Percentiles rank a stretch among this genome's conserved stretches.
Evolutionary conservation across 495 filamentous ascomycete species (phyloP).

Genomic region (Penicillium arizonense): DNA sequence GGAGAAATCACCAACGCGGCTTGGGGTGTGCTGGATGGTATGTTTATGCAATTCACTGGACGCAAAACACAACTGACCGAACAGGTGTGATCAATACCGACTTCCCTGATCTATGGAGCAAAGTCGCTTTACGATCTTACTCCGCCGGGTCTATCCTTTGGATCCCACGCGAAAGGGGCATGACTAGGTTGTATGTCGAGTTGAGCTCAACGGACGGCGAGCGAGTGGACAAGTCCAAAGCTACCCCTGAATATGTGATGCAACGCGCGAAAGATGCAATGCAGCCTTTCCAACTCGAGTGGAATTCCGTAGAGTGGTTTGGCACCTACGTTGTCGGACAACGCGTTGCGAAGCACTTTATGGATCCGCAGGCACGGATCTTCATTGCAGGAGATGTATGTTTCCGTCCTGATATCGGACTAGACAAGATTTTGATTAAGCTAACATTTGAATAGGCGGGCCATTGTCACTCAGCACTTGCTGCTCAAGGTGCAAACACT

Average conservation of each 20-base stretch:
- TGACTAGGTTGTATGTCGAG: slow-evolving; percentile 77
- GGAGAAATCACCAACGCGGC: slow-evolving; percentile 61
- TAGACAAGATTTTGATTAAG: background rate
- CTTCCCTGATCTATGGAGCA: slow-evolving; percentile 77
- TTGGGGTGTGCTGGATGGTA: slow-evolving; percentile 78
- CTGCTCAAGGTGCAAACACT: slow-evolving; percentile 87
- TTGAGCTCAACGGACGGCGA: slow-evolving; percentile 65
- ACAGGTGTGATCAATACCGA: slow-evolving; percentile 65
- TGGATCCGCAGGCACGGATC: slow-evolving; percentile 59
- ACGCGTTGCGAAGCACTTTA: slow-evolving; percentile 69
- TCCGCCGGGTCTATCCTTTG: slow-evolving; percentile 71
- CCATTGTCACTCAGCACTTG: slow-evolving; percentile 83
- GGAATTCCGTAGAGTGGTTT: slow-evolving; percentile 62
- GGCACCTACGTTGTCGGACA: slow-evolving; percentile 68
- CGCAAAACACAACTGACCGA: background rate
- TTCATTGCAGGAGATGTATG: slow-evolving; percentile 81
- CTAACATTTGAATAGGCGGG: slow-evolving; percentile 30
- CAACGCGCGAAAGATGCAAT: slow-evolving; percentile 63
- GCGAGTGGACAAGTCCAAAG: slow-evolving; percentile 57
- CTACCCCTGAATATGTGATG: slow-evolving; percentile 68
- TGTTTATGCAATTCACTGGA: background rate
- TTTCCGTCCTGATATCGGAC: background rate
- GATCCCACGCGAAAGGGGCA: slow-evolving; percentile 70
- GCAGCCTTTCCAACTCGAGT: slow-evolving; percentile 64
- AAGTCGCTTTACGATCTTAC: slow-evolving; percentile 63